Evolutionary conservation across 2,329 filamentous ascomycete species (phyloP).

Genomic region (Colletotrichum cereale): DNA sequence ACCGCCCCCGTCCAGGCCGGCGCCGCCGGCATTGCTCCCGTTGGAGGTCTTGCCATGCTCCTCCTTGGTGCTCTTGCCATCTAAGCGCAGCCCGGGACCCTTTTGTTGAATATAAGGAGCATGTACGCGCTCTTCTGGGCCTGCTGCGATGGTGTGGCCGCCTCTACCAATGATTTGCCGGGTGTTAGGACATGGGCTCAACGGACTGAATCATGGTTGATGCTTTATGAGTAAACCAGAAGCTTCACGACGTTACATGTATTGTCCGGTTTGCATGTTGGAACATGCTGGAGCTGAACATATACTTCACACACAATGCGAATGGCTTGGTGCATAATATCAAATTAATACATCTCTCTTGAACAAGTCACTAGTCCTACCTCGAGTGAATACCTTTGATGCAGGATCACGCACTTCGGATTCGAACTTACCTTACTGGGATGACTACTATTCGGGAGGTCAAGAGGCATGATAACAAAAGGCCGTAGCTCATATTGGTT

Average conservation of each 20-base stretch:
- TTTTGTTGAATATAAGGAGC: neutral
- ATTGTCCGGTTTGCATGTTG: too few relatives aligned
- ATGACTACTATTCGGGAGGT: rapidly evolving
- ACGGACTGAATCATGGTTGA: constrained; percentile 19
- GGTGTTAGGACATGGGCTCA: neutral
- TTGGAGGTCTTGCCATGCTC: constrained; percentile 39
- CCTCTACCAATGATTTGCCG: rapidly evolving
- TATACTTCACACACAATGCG: constrained; percentile 15
- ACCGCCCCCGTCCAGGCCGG: constrained; percentile 31
- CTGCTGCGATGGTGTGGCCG: neutral
- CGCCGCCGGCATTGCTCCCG: constrained; percentile 32
- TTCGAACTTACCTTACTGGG: too few relatives aligned
- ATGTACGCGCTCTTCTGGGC: neutral
- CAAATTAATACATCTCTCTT: neutral
- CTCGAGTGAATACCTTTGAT: neutral
- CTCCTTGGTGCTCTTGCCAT: constrained; percentile 39
- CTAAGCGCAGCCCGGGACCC: neutral
- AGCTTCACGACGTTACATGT: neutral
- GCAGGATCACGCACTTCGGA: neutral
- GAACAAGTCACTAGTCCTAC: too few relatives aligned
- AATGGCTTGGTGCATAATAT: constrained; percentile 23
- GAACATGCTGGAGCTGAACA: neutral
- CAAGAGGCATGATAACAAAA: neutral
- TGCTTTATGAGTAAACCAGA: constrained; percentile 1
- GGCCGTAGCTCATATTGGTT: neutral